phyloP scores from a whole-genome alignment of 495 filamentous ascomycete genomes.

The Xylaria castorea region DNA sequence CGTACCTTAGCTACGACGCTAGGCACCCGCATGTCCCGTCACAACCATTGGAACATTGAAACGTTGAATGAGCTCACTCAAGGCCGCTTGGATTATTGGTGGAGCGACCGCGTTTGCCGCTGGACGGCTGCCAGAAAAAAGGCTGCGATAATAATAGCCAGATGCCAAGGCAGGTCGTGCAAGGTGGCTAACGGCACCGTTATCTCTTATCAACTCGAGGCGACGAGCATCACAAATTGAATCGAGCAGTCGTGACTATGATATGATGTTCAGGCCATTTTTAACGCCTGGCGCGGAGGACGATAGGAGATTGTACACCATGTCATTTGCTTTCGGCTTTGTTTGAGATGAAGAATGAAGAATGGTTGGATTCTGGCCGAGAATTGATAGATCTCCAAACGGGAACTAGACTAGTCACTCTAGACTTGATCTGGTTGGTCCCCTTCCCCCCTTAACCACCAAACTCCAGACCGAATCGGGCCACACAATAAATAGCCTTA shows the following conservation, averaged over 20 bases:
- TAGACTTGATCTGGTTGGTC: background rate
- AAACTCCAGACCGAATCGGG: conserved; percentile 14
- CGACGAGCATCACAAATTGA: background rate
- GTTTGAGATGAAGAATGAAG: background rate
- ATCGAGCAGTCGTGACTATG: background rate
- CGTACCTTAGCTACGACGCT: conserved; percentile 21
- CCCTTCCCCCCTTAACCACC: background rate
- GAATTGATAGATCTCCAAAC: background rate
- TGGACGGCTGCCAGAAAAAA: conserved; percentile 1
- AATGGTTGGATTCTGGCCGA: background rate
- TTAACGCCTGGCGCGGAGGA: background rate
- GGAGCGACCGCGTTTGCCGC: conserved; percentile 24
- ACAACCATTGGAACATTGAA: conserved; percentile 2
- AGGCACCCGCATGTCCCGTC: conserved; percentile 15
- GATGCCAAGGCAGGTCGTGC: conserved; percentile 9
- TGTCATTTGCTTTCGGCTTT: background rate
- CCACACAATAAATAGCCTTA: background rate
- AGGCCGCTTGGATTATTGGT: conserved; percentile 14
- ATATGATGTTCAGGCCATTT: background rate
- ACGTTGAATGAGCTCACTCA: conserved; percentile 8
- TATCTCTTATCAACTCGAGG: background rate
- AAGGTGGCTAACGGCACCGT: conserved; percentile 12
- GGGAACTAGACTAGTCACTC: background rate
- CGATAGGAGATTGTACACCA: background rate
- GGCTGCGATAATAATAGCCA: conserved; percentile 17